These are phyloP conservation scores for Moringa oleifera DNA, from an alignment of 345 rosid species.

Conservation along the genomic window DNA sequence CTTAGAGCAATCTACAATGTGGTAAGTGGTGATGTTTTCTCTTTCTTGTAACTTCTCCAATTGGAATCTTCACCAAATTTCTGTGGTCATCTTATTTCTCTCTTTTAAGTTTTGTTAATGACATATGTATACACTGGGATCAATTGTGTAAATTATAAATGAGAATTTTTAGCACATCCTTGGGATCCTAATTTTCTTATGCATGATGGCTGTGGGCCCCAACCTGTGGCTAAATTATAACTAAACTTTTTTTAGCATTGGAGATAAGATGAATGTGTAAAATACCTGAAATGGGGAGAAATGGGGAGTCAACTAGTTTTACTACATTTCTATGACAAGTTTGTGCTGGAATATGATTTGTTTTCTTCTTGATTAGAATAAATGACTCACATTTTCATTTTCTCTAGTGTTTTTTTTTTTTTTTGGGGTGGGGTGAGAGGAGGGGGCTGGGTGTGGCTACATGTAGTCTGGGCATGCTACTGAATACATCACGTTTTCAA, in stretches of 20 bases:
- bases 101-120: too few species aligned
- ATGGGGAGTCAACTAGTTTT: neutral
- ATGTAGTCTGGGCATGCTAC: conserved; percentile 17
- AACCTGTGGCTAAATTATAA: neutral
- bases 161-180: neutral
- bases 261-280: neutral
- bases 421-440: too few species aligned
- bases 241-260: neutral
- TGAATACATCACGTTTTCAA: conserved; percentile 13
- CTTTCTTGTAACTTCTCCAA: neutral
- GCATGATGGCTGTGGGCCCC: too few species aligned
- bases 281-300: neutral
- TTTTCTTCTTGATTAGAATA: too few species aligned
- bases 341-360: neutral
- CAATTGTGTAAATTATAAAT: neutral
- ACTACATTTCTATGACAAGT: neutral
- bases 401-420: too few species aligned
- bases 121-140: neutral
- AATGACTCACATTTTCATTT: too few species aligned
- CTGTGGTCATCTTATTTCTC: neutral
- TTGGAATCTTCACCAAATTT: neutral
- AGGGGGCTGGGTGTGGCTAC: too few species aligned
- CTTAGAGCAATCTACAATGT: conserved; percentile 73
- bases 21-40: conserved; percentile 43
- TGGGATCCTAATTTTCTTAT: neutral